Percentiles rank a stretch among this genome's conserved stretches.
phyloP scores from a whole-genome alignment of 2,329 filamentous ascomycete species.

The Dendryphion nanum region DNA sequence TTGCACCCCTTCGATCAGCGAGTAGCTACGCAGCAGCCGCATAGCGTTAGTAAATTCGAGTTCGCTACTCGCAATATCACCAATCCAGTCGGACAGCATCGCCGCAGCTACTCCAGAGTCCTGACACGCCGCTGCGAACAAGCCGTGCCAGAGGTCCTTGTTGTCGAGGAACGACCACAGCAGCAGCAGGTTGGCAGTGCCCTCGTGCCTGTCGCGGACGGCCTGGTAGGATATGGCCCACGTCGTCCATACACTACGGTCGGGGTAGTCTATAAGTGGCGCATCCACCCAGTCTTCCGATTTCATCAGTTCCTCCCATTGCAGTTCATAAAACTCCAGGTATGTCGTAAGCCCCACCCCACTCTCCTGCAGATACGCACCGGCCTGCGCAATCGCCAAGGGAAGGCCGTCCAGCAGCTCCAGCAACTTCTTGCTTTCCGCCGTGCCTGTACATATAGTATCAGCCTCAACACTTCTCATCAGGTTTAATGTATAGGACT shows the following conservation, averaged over 20 bases:
- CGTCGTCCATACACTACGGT: conserved; percentile 21
- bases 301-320: conserved; percentile 15
- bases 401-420: conserved; percentile 13
- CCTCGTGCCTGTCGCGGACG: conserved; percentile 11
- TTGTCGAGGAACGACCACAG: conserved; percentile 26
- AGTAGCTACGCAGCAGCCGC: conserved; percentile 9
- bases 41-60: conserved; percentile 14
- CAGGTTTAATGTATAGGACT: background rate
- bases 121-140: conserved; percentile 10
- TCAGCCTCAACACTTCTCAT: background rate
- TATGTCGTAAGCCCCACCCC: conserved; percentile 14
- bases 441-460: background rate
- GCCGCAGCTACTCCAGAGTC: background rate
- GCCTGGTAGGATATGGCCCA: conserved; percentile 14
- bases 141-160: conserved; percentile 44
- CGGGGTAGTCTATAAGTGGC: conserved; percentile 14
- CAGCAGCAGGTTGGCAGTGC: conserved; percentile 12
- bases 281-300: conserved; percentile 2
- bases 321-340: conserved; percentile 35
- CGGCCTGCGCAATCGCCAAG: conserved; percentile 13
- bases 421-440: conserved; percentile 6
- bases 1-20: conserved; percentile 9
- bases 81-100: conserved; percentile 10
- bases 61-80: conserved; percentile 13
- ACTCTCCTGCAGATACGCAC: conserved; percentile 16